Evolutionary conservation across 192 early-diverging fungal genomes (phyloP).

Genomic region (Coemansia javaensis): DNA sequence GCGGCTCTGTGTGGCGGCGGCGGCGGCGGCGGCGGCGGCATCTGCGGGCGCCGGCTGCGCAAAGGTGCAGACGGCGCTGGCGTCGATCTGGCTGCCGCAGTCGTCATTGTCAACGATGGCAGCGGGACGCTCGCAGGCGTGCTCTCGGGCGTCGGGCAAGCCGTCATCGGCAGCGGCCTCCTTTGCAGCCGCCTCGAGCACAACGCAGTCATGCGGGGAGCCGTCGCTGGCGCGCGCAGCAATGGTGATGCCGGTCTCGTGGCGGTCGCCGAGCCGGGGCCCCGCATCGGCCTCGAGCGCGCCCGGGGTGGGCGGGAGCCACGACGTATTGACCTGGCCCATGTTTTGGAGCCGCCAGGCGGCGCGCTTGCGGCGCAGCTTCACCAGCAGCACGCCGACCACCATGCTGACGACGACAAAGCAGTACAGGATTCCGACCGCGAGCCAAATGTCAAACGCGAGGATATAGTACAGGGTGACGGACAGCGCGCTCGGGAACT

Average conservation of each 20-base stretch:
- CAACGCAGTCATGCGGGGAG: too few relatives aligned
- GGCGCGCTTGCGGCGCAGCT: constrained; percentile 31
- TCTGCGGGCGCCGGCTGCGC: too few relatives aligned
- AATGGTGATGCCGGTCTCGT: not conserved
- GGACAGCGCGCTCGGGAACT: constrained; percentile 44
- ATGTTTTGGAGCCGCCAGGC: constrained; percentile 23
- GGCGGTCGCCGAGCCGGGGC: not conserved
- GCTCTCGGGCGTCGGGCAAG: too few relatives aligned
- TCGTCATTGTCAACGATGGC: not conserved
- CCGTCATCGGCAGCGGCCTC: not conserved
- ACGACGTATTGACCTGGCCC: not conserved
- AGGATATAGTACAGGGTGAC: constrained; percentile 46
- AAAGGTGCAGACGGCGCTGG: constrained; percentile 7
- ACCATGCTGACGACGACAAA: constrained; percentile 42
- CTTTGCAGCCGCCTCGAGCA: not conserved
- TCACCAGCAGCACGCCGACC: constrained; percentile 21
- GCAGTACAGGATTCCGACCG: constrained; percentile 43
- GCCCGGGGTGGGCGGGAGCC: constrained; percentile 2
- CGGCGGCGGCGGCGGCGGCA: too few relatives aligned
- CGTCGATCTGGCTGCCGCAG: constrained; percentile 1
- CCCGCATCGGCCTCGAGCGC: not conserved
- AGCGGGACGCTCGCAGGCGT: too few relatives aligned
- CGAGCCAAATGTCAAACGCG: constrained; percentile 48
- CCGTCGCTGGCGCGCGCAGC: not conserved
- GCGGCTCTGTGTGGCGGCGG: too few relatives aligned